A percentile compares a stretch with the other conserved stretches of the same genome.
Conservation (phyloP, 1,139 yeast genomes). For the Debaryomyces robertsiae region DNA sequence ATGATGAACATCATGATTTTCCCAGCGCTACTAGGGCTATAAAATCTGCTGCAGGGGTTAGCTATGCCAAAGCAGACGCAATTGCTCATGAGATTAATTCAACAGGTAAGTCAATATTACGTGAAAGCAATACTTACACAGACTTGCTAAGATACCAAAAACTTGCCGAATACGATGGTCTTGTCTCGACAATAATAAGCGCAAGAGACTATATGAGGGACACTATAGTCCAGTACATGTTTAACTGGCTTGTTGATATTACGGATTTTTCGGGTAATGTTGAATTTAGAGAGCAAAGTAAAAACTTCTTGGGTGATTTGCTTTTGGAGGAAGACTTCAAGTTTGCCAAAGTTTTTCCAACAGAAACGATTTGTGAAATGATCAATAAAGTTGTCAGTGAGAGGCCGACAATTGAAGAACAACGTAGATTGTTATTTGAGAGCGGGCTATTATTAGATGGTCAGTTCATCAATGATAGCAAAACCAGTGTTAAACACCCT, state of each 20-base stretch:
- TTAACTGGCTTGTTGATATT: constrained; percentile 54
- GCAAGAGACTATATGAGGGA: constrained; percentile 53
- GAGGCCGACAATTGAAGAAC: constrained; percentile 1
- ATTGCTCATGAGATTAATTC: constrained; percentile 39
- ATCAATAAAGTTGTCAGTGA: neutral
- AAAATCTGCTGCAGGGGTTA: constrained; percentile 34
- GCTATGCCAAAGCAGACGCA: constrained; percentile 28
- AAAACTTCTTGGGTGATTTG: constrained; percentile 26
- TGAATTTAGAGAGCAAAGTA: constrained; percentile 28
- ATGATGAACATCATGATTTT: constrained; percentile 70
- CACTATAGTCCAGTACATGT: constrained; percentile 41
- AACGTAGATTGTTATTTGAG: constrained; percentile 27
- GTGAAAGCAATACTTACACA: constrained; percentile 20
- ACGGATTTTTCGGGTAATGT: constrained; percentile 30
- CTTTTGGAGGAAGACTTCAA: constrained; percentile 32
- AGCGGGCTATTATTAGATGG: constrained; percentile 37
- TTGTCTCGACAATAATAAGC: constrained; percentile 57
- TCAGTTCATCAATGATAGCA: constrained; percentile 27
- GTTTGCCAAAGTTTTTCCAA: constrained; percentile 32
- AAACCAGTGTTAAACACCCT: constrained; percentile 16
- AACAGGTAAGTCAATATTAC: constrained; percentile 34
- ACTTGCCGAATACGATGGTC: constrained; percentile 49
- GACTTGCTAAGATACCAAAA: constrained; percentile 28
- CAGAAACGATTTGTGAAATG: constrained; percentile 16
- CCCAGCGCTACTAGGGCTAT: constrained; percentile 48